Evolutionary conservation across 2,329 filamentous ascomycete species (phyloP), one percentile per base, ranked within the genome.

Genomic region (Colletotrichum falcatum): DNA sequence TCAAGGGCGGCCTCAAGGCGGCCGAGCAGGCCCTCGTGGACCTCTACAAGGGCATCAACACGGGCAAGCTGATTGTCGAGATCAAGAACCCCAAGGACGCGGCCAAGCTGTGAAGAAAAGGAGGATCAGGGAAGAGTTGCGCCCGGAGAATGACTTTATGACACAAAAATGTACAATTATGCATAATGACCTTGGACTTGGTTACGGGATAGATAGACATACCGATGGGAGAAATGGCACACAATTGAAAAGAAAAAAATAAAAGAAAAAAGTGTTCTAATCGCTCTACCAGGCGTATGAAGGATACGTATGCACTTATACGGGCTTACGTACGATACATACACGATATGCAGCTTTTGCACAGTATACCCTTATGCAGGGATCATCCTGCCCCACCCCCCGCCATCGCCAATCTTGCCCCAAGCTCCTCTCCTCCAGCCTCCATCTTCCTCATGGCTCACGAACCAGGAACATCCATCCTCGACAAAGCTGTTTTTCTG

Each of bases 1-100:
- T 94, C 71, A 87, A 87, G 74, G 92, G 92, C n/a, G 92, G 92
- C 0, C 80, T 94, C 16, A 81, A 83, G 68, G 85, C 84, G 44
- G 91, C 91, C 1, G 90, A 92, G 66, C 81, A 88, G 73, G 90
- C 87, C 0, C 83, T 94, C 63, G 79, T 88, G 16, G 86, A 88
- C 70, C 79, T 95, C 66, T 94, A 90, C 77, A 83, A 88, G 59
- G 92, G 92, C 49, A 82, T 84, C 20, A 95, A 95, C 78, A 93
- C 87, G 12, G 92, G 92, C 81, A 87, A 91, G 83, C 83, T 90
- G 74, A 80, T 90, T 76, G 85, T 88, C 30, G 85, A 88, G 78
- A 77, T 88, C 63, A 87, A 88, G 78, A 72, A 74, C 55, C 72
- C 66, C 44, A 59, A 58, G 66, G 66, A 70, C 48, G 66, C 61